Conservation (phyloP, 1,284 basidiomycete species). For the Cutaneotrichosporon sp. region DNA sequence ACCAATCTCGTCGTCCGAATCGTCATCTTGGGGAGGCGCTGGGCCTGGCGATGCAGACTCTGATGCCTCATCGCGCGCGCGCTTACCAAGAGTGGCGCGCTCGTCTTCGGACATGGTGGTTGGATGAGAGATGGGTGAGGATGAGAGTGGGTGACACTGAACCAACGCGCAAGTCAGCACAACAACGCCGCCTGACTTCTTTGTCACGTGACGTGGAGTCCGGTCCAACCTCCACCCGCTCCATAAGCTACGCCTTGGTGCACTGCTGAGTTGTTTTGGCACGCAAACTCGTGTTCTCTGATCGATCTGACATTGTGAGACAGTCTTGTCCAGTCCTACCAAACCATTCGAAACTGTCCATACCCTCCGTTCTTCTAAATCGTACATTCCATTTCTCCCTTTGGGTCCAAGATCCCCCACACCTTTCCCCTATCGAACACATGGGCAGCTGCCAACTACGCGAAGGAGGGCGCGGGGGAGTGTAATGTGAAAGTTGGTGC, state of each 20-base stretch:
- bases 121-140: background rate
- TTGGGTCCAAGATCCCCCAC: slow-evolving; percentile 1
- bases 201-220: slow-evolving; percentile 8
- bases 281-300: too few relatives aligned
- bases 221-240: background rate
- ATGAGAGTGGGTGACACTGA: background rate
- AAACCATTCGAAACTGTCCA: background rate
- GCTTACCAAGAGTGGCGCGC: slow-evolving; percentile 9
- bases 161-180: background rate
- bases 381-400: slow-evolving; percentile 13
- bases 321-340: background rate
- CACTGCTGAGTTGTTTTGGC: too few relatives aligned
- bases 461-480: background rate
- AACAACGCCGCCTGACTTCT: background rate
- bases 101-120: slow-evolving; percentile 21
- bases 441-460: background rate
- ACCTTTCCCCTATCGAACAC: slow-evolving; percentile 5
- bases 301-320: background rate
- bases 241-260: background rate
- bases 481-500: slow-evolving; percentile 5
- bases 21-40: slow-evolving; percentile 40
- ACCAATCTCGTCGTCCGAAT: slow-evolving; percentile 53
- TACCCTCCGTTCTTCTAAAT: slow-evolving; percentile 6
- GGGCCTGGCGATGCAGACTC: slow-evolving; percentile 17
- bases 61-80: slow-evolving; percentile 12